phyloP scores from a whole-genome alignment of 805 yeast species.

The Pichia insulana region DNA sequence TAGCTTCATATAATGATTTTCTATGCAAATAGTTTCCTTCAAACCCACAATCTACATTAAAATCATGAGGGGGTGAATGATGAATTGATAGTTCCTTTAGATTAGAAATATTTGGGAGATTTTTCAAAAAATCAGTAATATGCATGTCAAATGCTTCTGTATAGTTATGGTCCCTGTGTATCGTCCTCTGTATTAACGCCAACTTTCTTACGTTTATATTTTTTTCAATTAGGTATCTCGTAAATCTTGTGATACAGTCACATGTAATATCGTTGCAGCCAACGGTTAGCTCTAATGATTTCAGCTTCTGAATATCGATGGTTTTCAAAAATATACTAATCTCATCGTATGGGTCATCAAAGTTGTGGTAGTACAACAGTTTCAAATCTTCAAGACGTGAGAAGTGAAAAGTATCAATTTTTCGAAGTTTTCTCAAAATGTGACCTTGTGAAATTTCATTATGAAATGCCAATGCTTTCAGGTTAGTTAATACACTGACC shows the following conservation, averaged over 20 bases:
- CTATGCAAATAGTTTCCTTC: slow-evolving; percentile 68
- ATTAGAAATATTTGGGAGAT: slow-evolving; percentile 26
- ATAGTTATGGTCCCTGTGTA: slow-evolving; percentile 34
- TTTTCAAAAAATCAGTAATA: slow-evolving; percentile 34
- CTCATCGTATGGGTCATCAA: slow-evolving; percentile 25
- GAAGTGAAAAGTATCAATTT: slow-evolving; percentile 2
- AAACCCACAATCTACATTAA: slow-evolving; percentile 51
- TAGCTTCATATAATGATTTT: slow-evolving; percentile 38
- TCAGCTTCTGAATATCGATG: slow-evolving; percentile 24
- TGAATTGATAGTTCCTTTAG: slow-evolving; percentile 40
- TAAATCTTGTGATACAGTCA: slow-evolving; percentile 38
- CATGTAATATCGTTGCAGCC: slow-evolving; percentile 45
- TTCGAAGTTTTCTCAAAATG: slow-evolving; percentile 24
- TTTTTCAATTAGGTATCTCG: slow-evolving; percentile 17
- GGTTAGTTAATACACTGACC: slow-evolving; percentile 27
- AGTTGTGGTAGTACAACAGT: slow-evolving; percentile 39
- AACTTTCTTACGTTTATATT: slow-evolving; percentile 27
- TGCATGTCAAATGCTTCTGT: slow-evolving; percentile 48
- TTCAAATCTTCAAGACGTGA: slow-evolving; percentile 28
- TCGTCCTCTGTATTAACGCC: slow-evolving; percentile 29
- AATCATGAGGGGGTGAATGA: slow-evolving; percentile 52
- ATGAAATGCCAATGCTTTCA: slow-evolving; percentile 21
- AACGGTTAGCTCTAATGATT: slow-evolving; percentile 40
- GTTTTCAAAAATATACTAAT: slow-evolving; percentile 20
- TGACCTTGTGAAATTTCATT: slow-evolving; percentile 23